Evolutionary conservation across 2,329 filamentous ascomycete genomes (phyloP), one percentile per base, ranked within the genome.

Genomic region (Claviceps digitariae): DNA sequence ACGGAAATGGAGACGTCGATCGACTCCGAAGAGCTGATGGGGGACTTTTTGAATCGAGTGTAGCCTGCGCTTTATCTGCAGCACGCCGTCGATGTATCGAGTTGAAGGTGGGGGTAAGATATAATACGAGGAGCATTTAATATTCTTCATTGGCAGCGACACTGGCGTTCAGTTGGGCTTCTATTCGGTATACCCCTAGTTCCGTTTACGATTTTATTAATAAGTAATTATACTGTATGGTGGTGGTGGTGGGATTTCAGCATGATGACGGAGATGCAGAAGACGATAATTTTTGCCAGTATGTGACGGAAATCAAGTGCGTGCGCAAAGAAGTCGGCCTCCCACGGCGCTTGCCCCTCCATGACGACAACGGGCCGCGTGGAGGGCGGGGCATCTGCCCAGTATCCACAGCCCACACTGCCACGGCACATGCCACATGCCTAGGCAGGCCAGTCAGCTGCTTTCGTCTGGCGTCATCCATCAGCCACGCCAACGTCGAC

Each of bases 1-100:
- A 66, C 64, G 29, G 68, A 71, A 34, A 60, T 63, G 20, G 67
- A 69, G 51, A 69, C 63, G 5, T 64, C 66, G 2, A 63, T 66
- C 21, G 68, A 70, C 34, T 56, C 60, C 13, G 63, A 69, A 41
- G 64, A 41, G 64, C 65, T 53, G 64, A 67, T 21, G 21, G 56
- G 3, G 15, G 27, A 36, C 13, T 25, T 20, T 12, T 15, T 29
- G 12, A 45, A 44, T 45, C 29, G n/a, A 12, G 27, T 45, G 8
- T 49, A 34, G 34, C 9, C 17, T 4, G 15, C 12, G 3, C 17
- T 48, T 25, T 13, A 3, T 25, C 20, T 36, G 20, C 31, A 23
- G 46, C 20, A 38, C 8, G 29, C 10, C 29, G 9, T 20, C 21
- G 3, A n/a, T n/a, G 17, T 3, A 9, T 40, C 38, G 38, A 40